phyloP scores from a whole-genome alignment of 768 basidiomycete species.

The Collybiopsis luxurians region DNA sequence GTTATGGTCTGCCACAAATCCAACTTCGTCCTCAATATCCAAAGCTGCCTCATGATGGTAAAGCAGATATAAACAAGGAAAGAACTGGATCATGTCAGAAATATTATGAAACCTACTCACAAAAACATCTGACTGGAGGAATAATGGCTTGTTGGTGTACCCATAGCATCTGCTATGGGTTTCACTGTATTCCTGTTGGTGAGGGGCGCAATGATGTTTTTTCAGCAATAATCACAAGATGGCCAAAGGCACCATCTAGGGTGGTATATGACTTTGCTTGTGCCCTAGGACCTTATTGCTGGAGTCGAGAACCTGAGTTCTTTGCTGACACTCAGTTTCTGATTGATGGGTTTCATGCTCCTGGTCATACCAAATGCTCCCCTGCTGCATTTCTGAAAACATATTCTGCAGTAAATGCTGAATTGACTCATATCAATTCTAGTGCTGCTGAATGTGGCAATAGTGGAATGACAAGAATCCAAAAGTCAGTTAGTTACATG shows the following conservation, averaged over 20 bases:
- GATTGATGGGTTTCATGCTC: no score
- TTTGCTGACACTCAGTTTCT: no score
- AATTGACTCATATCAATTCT: no score
- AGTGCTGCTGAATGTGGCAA: no score
- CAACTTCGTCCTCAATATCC: constrained; percentile 26
- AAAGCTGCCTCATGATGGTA: constrained; percentile 19
- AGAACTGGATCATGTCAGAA: constrained; percentile 14
- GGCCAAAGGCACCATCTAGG: constrained; percentile 23
- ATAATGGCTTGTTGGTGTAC: constrained; percentile 9
- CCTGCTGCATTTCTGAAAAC: no score
- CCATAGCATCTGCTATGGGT: constrained; percentile 16
- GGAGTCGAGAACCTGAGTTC: constrained; percentile 15
- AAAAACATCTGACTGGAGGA: constrained; percentile 7
- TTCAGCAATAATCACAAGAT: constrained; percentile 23
- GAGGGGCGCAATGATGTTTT: constrained; percentile 26
- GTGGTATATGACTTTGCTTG: constrained; percentile 33
- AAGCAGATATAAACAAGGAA: constrained; percentile 7
- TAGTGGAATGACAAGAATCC: no score
- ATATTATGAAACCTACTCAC: constrained; percentile 14
- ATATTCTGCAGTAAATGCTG: no score
- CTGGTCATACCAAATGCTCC: no score
- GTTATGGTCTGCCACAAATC: constrained; percentile 28
- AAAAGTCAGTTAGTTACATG: no score
- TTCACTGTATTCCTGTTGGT: constrained; percentile 18
- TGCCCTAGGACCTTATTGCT: constrained; percentile 18